phyloP scores from a whole-genome alignment of 2,329 filamentous ascomycete species.

The Aspergillus hiratsukae region DNA sequence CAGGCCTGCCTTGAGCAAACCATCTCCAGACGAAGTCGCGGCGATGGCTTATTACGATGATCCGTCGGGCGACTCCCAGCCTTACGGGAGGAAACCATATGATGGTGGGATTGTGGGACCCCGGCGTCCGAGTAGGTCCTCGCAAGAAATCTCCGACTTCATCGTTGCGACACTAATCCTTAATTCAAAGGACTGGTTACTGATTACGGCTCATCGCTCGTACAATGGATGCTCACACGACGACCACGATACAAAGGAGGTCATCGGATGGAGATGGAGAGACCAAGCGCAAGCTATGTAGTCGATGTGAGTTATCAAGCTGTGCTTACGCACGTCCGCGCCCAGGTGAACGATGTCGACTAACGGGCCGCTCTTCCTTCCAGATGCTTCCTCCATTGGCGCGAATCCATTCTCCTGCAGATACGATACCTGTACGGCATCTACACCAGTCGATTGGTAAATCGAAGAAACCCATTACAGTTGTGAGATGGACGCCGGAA shows the following conservation, averaged over 20 bases:
- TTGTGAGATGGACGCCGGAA: constrained; percentile 96
- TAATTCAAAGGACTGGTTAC: constrained; percentile 69
- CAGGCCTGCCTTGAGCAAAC: constrained; percentile 7
- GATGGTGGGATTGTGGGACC: constrained; percentile 34
- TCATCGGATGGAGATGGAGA: constrained; percentile 70
- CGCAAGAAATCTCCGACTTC: neutral
- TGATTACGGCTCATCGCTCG: constrained; percentile 85
- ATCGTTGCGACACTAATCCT: constrained; percentile 12
- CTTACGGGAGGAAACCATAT: constrained; percentile 29
- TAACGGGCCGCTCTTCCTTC: constrained; percentile 3
- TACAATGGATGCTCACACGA: constrained; percentile 85
- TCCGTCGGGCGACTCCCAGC: constrained; percentile 30
- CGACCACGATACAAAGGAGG: constrained; percentile 69
- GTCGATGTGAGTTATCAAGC: constrained; percentile 63
- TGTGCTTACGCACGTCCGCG: neutral
- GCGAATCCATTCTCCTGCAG: constrained; percentile 67
- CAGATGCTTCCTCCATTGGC: constrained; percentile 85
- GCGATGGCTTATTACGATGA: constrained; percentile 40
- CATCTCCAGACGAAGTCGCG: constrained; percentile 4
- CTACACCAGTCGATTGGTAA: constrained; percentile 98
- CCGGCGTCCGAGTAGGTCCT: constrained; percentile 37
- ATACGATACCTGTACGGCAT: constrained; percentile 90
- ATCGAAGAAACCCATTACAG: constrained; percentile 94
- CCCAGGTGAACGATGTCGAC: constrained; percentile 7
- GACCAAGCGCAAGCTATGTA: constrained; percentile 84